Base-by-base conservation (phyloP, 2,329 filamentous ascomycete genomes). In the Nakataea oryzae region DNA sequence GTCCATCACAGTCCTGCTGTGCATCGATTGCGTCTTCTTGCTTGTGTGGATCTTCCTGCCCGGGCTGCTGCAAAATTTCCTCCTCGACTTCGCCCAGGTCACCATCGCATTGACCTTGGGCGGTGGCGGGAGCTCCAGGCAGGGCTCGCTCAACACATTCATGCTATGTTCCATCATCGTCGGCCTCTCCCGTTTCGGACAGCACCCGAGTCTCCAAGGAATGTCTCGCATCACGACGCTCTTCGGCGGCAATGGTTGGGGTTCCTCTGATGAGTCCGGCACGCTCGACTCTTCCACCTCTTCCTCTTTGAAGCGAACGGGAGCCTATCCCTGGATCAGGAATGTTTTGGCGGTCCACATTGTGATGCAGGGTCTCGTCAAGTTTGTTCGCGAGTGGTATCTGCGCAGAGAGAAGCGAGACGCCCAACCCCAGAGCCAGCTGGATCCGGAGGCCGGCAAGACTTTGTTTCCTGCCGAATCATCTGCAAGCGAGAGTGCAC, bases 81-180 rank as follows among this genome's bases (percentile, higher is more conserved):
- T 93, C 63, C 81, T 97, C 68, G 93, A 97, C 72, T 82, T 96
- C 61, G 91, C 93, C 64, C 93, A 97, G 74, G 90, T 93, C 63
- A 91, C 96, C 71, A 96, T 97, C 70, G 93, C 93, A 63, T 86
- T 96, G 63, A 96, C 92, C 0, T 79, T 97, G 13, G 93, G 93
- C 65, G 93, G 92, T 64, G 91, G 91, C 63, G 60, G 86, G 9
- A 86, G 83, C 65, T 85, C 86, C 9, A 83, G 82, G 67, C 84
- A 87, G 64, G 86, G 87, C 60, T 86, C 87, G 5, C 86, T 87
- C 62, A 86, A 87, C 69, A 90, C 88, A 70, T 85, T 90, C 58
- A 80, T 89, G 60, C 83, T 88, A 54, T 91, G 88, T 71, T 82
- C 90, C 66, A 77, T 83, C 66, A 87, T 91, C 73, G 86, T 93